Percentiles rank a stretch among this genome's conserved stretches.
Evolutionary conservation across 2,329 filamentous ascomycete species (phyloP).

Genomic region (Ambrosiella xylebori): DNA sequence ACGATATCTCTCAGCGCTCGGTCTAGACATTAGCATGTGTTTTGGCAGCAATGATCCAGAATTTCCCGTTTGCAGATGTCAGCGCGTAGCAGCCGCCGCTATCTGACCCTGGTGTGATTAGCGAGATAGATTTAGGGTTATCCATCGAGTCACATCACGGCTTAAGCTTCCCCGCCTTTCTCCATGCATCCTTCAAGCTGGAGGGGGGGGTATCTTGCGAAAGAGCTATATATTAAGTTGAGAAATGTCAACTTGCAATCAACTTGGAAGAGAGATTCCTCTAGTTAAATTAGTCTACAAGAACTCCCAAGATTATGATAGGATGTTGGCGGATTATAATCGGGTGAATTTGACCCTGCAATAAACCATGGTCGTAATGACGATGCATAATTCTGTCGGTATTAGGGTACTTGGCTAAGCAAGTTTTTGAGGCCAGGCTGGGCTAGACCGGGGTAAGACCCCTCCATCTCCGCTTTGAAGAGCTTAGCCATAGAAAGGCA

Average conservation of each 20-base stretch:
- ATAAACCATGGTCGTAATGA: background rate
- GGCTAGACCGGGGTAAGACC: background rate
- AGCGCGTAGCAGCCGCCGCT: background rate
- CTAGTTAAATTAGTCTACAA: too few relatives aligned
- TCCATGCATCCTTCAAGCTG: background rate
- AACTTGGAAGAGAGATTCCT: too few relatives aligned
- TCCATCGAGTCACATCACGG: background rate
- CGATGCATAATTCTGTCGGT: background rate
- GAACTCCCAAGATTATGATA: too few relatives aligned
- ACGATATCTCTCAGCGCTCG: background rate
- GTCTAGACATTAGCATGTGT: background rate
- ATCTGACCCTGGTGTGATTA: background rate
- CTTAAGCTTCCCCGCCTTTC: background rate
- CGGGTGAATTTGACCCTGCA: too few relatives aligned
- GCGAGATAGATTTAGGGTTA: background rate
- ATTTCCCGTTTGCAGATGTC: background rate
- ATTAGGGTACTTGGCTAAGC: background rate
- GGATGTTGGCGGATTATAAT: too few relatives aligned
- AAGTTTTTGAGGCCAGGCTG: conserved; percentile 3
- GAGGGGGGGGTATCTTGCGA: background rate
- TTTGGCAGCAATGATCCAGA: background rate
- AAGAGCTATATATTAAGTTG: too few relatives aligned
- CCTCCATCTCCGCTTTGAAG: background rate
- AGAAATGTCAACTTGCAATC: too few relatives aligned
- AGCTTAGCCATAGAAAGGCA: background rate